Conservation (phyloP, 495 filamentous ascomycete species). For the Pyronema domesticum region DNA sequence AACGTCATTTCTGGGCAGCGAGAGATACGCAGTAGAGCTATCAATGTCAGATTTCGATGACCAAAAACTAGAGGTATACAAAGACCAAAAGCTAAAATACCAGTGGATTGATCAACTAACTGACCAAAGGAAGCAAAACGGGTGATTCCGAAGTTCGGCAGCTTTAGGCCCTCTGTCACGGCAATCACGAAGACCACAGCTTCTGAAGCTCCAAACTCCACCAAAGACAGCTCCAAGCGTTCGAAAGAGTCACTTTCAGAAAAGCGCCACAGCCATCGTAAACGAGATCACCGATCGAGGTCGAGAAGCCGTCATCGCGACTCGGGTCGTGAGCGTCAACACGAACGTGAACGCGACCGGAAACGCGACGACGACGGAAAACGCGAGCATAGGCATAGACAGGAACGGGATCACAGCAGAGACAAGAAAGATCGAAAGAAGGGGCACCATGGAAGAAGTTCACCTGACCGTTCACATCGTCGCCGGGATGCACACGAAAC, state of each 20-base stretch:
- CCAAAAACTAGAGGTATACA: neutral
- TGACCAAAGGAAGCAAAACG: constrained; percentile 1
- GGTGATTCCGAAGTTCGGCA: constrained; percentile 21
- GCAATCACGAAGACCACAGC: neutral
- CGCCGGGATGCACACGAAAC: constrained; percentile 1
- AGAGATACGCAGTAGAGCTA: neutral
- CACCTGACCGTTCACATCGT: neutral
- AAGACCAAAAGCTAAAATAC: neutral
- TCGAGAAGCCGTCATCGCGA: constrained; percentile 12
- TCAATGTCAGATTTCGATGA: neutral
- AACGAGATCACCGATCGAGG: constrained; percentile 5
- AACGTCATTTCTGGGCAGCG: neutral
- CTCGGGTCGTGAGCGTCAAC: too few species aligned
- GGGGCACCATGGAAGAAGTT: neutral
- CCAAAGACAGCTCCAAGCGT: neutral
- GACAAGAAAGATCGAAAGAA: constrained; percentile 3
- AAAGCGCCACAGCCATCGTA: neutral
- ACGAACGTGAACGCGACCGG: neutral
- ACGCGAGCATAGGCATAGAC: neutral
- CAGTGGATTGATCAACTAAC: neutral
- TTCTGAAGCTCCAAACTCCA: neutral
- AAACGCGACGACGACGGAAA: neutral
- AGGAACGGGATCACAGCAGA: constrained; percentile 3
- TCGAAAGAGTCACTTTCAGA: neutral
- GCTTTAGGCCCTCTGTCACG: constrained; percentile 12